phyloP scores from a whole-genome alignment of 2,329 filamentous ascomycete species.

The Plectosphaerella cucumerina region DNA sequence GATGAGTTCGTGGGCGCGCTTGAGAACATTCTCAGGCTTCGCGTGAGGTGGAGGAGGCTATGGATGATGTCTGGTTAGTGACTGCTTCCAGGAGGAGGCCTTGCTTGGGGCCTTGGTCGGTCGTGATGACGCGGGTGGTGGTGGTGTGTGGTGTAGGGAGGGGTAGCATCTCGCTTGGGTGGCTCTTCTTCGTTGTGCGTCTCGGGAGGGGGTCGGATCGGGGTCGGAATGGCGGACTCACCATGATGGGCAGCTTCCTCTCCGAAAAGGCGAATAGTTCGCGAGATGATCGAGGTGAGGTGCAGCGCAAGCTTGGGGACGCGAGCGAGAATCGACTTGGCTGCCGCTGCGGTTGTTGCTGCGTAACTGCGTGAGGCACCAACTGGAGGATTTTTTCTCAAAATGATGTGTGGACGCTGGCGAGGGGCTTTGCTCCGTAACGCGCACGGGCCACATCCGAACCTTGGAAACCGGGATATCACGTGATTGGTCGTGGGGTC shows the following conservation, averaged over 20 bases:
- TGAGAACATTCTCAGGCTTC: constrained; percentile 98
- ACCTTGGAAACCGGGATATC: constrained; percentile 14
- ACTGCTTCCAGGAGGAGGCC: neutral
- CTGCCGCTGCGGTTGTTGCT: constrained; percentile 32
- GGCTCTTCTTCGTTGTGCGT: constrained; percentile 4
- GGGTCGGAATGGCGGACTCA: constrained; percentile 10
- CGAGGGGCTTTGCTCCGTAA: constrained; percentile 19
- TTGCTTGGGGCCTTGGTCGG: neutral
- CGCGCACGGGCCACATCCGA: neutral
- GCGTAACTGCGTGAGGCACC: constrained; percentile 24
- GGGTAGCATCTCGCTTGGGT: constrained; percentile 7
- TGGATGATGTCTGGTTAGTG: constrained; percentile 6
- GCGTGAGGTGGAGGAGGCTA: constrained; percentile 95
- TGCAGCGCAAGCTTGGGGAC: constrained; percentile 28
- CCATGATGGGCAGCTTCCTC: constrained; percentile 43
- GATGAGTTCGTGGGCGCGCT: constrained; percentile 97
- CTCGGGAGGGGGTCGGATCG: neutral
- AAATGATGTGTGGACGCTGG: constrained; percentile 41
- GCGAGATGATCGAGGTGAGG: constrained; percentile 28
- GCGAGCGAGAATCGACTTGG: constrained; percentile 29
- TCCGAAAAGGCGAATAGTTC: constrained; percentile 29
- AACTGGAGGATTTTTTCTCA: constrained; percentile 34
- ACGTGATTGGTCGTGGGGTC: constrained; percentile 27
- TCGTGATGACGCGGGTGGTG: constrained; percentile 25
- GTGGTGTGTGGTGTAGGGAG: constrained; percentile 72